Percentiles rank a stretch among this genome's conserved stretches.
These are phyloP conservation scores for Pisolithus orientalis DNA, from an alignment of 768 basidiomycete genomes.

Conservation along the genomic window DNA sequence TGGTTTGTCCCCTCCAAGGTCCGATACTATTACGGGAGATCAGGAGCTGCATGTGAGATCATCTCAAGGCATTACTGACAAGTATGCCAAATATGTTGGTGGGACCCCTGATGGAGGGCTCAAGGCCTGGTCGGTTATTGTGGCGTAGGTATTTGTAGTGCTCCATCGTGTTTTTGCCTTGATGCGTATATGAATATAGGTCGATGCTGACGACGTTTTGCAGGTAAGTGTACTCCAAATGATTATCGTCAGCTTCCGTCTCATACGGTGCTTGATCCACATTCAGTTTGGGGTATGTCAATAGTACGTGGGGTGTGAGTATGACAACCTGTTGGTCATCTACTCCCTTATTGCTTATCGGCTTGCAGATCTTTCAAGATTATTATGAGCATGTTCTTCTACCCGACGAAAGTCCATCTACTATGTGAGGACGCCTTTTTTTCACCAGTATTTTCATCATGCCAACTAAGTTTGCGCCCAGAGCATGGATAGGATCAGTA, in stretches of 20 bases:
- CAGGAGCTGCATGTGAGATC: neutral
- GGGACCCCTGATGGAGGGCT: constrained; percentile 25
- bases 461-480: constrained; percentile 18
- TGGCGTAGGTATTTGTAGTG: constrained; percentile 14
- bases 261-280: neutral
- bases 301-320: constrained; percentile 63
- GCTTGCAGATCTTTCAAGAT: constrained; percentile 58
- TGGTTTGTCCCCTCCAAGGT: too few relatives aligned
- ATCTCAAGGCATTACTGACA: constrained; percentile 1
- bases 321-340: neutral
- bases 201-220: constrained; percentile 29
- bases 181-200: constrained; percentile 2
- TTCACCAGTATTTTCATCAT: neutral
- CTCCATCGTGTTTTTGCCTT: neutral
- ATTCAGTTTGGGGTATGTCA: constrained; percentile 59
- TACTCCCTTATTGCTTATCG: neutral
- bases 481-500: constrained; percentile 77
- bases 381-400: constrained; percentile 59
- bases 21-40: neutral
- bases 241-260: neutral
- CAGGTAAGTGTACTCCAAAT: constrained; percentile 25
- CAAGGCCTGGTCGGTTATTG: constrained; percentile 26
- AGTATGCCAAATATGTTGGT: constrained; percentile 14
- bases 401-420: constrained; percentile 45
- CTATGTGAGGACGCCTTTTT: constrained; percentile 40